Evolutionary conservation across 805 yeast genomes (phyloP), one percentile per base, ranked within the genome.

Genomic region (Schwanniomyces pseudopolymorphus): DNA sequence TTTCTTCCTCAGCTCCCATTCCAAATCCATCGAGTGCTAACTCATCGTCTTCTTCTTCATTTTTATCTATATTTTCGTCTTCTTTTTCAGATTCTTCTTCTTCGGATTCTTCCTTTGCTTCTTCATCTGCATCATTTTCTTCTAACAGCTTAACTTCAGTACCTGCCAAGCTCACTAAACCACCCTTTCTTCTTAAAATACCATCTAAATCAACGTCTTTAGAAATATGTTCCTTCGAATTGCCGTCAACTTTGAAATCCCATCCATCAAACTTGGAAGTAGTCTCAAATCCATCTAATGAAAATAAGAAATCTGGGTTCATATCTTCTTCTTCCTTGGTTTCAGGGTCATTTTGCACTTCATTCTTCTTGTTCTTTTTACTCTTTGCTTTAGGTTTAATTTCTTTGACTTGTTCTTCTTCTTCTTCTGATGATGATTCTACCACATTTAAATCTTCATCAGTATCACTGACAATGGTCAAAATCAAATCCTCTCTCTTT

Each of bases 141-240:
- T 51, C 56, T 3, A 50, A 58, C 10, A 33, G 4, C 42, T 43
- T 24, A n/a, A 44, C 61, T 14, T 69, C 73, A 13, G 74, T 66
- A 39, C 77, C 80, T 0, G 78, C 82, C 45, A 81, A 59, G 43
- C 80, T 79, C 4, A 78, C 71, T 45, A 85, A 71, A 36, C 96
- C 76, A 64, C 97, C 96, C 57, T 88, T 91, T 64, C 91, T 79
- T 69, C 85, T 83, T 55, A 92, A 87, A 44, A 92, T 92, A 11
- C 83, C 83, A 58, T 92, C 97, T 50, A 92, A 75, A 71, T 92
- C 96, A 7, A 89, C 96, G 50, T 84, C 88, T 51, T 78, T 80
- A 45, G 60, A 74, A 7, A 17, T 53, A 19, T 45, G 50, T 3
- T 49, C 53, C 28, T 60, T 61, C n/a, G 47, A 59, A 5, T 58